Evolutionary conservation across 495 filamentous ascomycete species (phyloP).

Genomic region (Aspergillus ellipticus): DNA sequence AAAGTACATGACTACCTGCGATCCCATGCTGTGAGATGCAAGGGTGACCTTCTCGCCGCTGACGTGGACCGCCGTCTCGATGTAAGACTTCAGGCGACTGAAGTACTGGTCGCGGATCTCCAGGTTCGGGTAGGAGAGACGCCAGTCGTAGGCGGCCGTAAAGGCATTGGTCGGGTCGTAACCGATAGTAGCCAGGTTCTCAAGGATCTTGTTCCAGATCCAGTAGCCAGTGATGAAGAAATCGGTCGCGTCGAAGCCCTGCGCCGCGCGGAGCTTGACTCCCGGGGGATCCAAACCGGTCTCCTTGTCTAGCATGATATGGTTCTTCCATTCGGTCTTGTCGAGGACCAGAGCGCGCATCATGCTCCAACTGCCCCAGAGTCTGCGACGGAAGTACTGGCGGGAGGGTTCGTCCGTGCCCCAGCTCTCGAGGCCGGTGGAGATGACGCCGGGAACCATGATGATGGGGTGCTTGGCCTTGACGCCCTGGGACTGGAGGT

Average conservation of each 20-base stretch:
- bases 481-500: slow-evolving; percentile 78
- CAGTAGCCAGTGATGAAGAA: slow-evolving; percentile 83
- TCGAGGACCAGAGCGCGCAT: slow-evolving; percentile 91
- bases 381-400: slow-evolving; percentile 85
- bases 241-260: slow-evolving; percentile 98
- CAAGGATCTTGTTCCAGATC: slow-evolving; percentile 99
- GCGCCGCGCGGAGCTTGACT: slow-evolving; percentile 89
- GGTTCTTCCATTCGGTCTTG: slow-evolving; percentile 89
- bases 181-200: slow-evolving; percentile 91
- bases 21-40: slow-evolving; percentile 96
- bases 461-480: slow-evolving; percentile 83
- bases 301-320: slow-evolving; percentile 91
- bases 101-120: slow-evolving; percentile 93
- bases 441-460: slow-evolving; percentile 97
- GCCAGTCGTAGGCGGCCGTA: slow-evolving; percentile 95
- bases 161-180: slow-evolving; percentile 96
- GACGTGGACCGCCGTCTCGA: slow-evolving; percentile 72
- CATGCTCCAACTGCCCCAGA: slow-evolving; percentile 99
- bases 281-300: slow-evolving; percentile 90
- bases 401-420: slow-evolving; percentile 76
- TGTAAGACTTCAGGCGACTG: slow-evolving; percentile 79
- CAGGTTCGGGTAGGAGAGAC: slow-evolving; percentile 85
- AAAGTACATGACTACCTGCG: slow-evolving; percentile 93
- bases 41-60: slow-evolving; percentile 76
- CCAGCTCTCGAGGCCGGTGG: slow-evolving; percentile 95